Base-by-base conservation (phyloP, 73 alveolate genomes). In the Breviolum minutum region DNA sequence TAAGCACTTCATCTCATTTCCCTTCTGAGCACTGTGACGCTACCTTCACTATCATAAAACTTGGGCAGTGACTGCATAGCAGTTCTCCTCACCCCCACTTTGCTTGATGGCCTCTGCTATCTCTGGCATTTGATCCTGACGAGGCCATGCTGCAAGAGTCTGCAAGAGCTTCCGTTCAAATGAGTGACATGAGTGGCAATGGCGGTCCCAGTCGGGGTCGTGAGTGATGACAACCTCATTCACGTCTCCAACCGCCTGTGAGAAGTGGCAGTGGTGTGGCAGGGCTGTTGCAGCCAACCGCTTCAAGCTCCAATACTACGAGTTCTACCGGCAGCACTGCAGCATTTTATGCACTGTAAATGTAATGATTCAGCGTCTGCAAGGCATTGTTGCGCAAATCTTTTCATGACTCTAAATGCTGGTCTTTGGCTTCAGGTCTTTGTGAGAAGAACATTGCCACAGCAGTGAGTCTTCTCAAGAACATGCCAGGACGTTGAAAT, bases 191-290 rank as follows among this genome's bases (percentile, higher is more conserved):
- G 54, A 40, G 54, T 40, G 54, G 54, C 54, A 40, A 40, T 40
- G 10, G 88, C 88, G 14, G 97, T 92, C 98, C 98, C 98, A 92
- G 40, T 92, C 98, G 62, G 98, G 82, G 68, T 92, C 98, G 90
- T 92, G 98, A 13, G 98, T 92, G 80, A 74, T 70, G 91, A 92
- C 80, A 8, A 92, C 98, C 98, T 74, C 98, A 7, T 81, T 81
- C 40, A 74, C 90, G 48, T 92, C 98, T 1, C 82, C 98, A 8
- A 92, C 70, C 29, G 83, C 98, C 98, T 92, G 85, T 10, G 14
- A 8, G 26, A 13, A 14, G 69, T 5, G 66, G 16, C 22, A 30
- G 9, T 2, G 0, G 63, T 27, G 11, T 54, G 89, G 90, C 64
- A 19, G 27, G 27, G 66, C 62, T 32, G 63, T 79, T n/a, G 64